Percentiles rank a stretch among this genome's conserved stretches.
Evolutionary conservation across 1,284 basidiomycete species (phyloP).

Genomic region (Schizophyllum amplum): DNA sequence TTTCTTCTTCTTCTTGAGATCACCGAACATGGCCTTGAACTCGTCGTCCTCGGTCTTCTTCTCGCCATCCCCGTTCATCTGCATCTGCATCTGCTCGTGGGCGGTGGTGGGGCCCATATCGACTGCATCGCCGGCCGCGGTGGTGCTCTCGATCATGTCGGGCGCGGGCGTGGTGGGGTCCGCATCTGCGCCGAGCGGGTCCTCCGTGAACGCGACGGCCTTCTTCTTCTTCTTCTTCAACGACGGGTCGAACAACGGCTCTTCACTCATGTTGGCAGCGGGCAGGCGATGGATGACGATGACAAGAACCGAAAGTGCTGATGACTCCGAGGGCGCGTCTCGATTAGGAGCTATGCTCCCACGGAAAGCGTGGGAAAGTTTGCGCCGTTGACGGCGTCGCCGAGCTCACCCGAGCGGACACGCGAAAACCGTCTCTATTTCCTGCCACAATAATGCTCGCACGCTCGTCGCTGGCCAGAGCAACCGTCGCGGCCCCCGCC

Average conservation of each 20-base stretch:
- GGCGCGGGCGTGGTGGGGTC: conserved; percentile 74
- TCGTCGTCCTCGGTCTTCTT: conserved; percentile 61
- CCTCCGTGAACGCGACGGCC: conserved; percentile 70
- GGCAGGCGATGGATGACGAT: background rate
- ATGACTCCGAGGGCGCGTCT: no score
- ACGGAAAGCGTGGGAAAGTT: background rate
- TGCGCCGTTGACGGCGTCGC: no score
- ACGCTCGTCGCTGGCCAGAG: conserved; percentile 58
- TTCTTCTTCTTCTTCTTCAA: conserved; percentile 86
- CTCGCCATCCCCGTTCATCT: conserved; percentile 50
- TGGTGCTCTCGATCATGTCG: conserved; percentile 55
- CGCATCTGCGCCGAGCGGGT: conserved; percentile 74
- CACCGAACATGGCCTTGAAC: conserved; percentile 78
- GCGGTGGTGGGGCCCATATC: conserved; percentile 50
- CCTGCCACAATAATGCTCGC: conserved; percentile 38
- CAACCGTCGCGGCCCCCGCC: conserved; percentile 30
- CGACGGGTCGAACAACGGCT: conserved; percentile 76
- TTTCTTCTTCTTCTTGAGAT: conserved; percentile 90
- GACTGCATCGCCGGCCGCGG: conserved; percentile 58
- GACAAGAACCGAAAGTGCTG: background rate
- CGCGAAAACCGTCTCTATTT: background rate
- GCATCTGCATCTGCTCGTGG: background rate
- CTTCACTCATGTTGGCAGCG: conserved; percentile 39
- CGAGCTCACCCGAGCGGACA: background rate
- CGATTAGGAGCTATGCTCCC: no score